These are phyloP conservation scores for Coccomyxa sp. DNA, from an alignment of 139 green algal species.

Conservation along the genomic window DNA sequence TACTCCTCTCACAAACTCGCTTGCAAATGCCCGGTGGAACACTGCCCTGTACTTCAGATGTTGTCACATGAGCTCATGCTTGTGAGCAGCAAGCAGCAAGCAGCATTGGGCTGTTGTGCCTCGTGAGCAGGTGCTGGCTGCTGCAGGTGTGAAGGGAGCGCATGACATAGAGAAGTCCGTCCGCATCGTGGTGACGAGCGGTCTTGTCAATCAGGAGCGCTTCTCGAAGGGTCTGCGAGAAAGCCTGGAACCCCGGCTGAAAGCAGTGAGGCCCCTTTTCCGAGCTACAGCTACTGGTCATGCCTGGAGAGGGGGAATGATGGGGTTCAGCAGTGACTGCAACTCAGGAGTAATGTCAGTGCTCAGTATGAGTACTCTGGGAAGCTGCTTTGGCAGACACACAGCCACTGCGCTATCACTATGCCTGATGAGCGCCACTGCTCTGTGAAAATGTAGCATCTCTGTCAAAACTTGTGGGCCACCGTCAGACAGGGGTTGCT, in stretches of 20 bases:
- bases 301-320: too few relatives aligned
- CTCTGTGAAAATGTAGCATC: too few relatives aligned
- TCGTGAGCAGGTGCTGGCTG: neutral
- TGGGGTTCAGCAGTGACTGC: neutral
- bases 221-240: slow-evolving; percentile 53
- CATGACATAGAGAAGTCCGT: slow-evolving; percentile 51
- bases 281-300: neutral
- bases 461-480: too few relatives aligned
- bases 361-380: too few relatives aligned
- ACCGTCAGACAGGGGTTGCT: neutral
- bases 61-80: neutral
- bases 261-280: slow-evolving; percentile 8
- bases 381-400: too few relatives aligned
- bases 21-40: neutral
- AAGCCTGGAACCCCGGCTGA: slow-evolving; percentile 12
- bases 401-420: too few relatives aligned
- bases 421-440: too few relatives aligned
- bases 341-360: neutral
- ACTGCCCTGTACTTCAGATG: neutral
- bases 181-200: slow-evolving; percentile 60
- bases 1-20: neutral
- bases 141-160: slow-evolving; percentile 33
- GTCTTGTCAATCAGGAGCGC: slow-evolving; percentile 37
- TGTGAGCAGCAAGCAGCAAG: neutral
- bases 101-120: neutral